Percentiles rank a stretch among this genome's conserved stretches.
These are phyloP conservation scores for Letharia columbiana DNA, from an alignment of 495 filamentous ascomycete genomes.

Conservation along the genomic window DNA sequence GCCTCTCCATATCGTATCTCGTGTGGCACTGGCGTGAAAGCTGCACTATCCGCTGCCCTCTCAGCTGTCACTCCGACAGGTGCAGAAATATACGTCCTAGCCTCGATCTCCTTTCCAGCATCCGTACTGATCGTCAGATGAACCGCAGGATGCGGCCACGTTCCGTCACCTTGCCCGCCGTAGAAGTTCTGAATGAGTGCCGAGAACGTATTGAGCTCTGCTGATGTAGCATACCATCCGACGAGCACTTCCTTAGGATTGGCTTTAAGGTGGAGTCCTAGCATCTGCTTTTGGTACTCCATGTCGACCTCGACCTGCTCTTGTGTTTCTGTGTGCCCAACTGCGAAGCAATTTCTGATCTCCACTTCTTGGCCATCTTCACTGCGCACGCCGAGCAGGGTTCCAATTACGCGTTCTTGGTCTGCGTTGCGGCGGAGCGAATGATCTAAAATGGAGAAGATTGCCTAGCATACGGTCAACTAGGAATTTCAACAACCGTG, in stretches of 20 bases:
- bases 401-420: conserved; percentile 92
- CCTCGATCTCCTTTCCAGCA: conserved; percentile 73
- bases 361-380: conserved; percentile 96
- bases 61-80: conserved; percentile 92
- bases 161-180: conserved; percentile 89
- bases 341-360: conserved; percentile 91
- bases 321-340: conserved; percentile 93
- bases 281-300: conserved; percentile 99
- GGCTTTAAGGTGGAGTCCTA: conserved; percentile 83
- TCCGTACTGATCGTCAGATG: conserved; percentile 90
- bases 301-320: conserved; percentile 99
- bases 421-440: conserved; percentile 81
- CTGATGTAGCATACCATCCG: conserved; percentile 95
- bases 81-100: conserved; percentile 84
- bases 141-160: conserved; percentile 90
- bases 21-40: conserved; percentile 93
- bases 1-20: conserved; percentile 85
- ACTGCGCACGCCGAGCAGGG: conserved; percentile 79
- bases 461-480: conserved; percentile 47
- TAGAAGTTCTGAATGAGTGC: conserved; percentile 99
- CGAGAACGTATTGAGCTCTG: conserved; percentile 93
- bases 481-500: conserved; percentile 5
- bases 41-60: conserved; percentile 84
- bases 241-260: conserved; percentile 89
- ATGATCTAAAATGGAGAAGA: conserved; percentile 97